A percentile compares a stretch with the other conserved stretches of the same genome.
These are phyloP conservation scores for Euphorbia celastroides DNA, from an alignment of 441 rosid genomes.

Conservation along the genomic window DNA sequence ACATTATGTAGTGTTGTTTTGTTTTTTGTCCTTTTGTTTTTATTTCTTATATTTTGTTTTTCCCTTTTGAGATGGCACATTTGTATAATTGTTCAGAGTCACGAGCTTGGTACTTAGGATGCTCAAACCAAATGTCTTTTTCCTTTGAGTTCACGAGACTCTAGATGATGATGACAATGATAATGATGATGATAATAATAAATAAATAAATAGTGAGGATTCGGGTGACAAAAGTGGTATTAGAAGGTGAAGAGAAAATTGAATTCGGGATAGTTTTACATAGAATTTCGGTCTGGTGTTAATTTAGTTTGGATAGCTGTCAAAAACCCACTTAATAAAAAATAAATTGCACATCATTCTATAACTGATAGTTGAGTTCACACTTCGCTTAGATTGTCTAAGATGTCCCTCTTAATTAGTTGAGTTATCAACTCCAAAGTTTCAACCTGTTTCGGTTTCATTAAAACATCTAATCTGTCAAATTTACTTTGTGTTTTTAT, in stretches of 20 bases:
- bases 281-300: too few species aligned
- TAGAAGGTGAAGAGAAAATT: not conserved
- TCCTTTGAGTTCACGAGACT: not conserved
- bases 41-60: slow-evolving; percentile 22
- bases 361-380: too few species aligned
- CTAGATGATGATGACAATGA: not conserved
- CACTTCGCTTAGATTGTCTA: too few species aligned
- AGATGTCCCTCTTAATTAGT: not conserved
- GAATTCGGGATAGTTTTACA: not conserved
- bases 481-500: too few species aligned
- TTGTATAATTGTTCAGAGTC: slow-evolving; percentile 20
- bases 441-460: not conserved
- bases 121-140: slow-evolving; percentile 3
- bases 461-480: too few species aligned
- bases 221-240: too few species aligned
- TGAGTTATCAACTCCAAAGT: not conserved
- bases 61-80: slow-evolving; percentile 1
- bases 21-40: slow-evolving; percentile 37
- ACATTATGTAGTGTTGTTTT: slow-evolving; percentile 27
- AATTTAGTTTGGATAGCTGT: too few species aligned
- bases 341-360: too few species aligned
- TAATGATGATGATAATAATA: not conserved
- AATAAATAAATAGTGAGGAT: too few species aligned
- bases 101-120: slow-evolving; percentile 28
- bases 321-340: too few species aligned